Evolutionary conservation across 2,329 filamentous ascomycete genomes (phyloP).

Genomic region (Aureobasidium leucospermi): DNA sequence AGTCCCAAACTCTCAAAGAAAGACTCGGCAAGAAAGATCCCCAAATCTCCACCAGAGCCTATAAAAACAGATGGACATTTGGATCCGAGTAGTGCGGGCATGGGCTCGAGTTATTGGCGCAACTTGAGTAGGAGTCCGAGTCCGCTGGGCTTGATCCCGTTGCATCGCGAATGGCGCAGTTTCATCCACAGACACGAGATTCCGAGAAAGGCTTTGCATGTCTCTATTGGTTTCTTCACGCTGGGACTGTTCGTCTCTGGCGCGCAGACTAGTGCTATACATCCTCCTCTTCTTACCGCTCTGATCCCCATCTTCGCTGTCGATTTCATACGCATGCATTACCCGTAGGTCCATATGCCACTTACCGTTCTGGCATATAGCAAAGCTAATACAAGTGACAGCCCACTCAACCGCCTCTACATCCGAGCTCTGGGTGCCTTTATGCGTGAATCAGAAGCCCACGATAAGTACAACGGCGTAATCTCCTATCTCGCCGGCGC

Average conservation of each 20-base stretch:
- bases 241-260: conserved; percentile 78
- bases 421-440: conserved; percentile 77
- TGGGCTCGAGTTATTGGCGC: conserved; percentile 69
- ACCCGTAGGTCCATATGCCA: conserved; percentile 36
- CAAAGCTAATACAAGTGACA: not conserved
- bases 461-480: conserved; percentile 84
- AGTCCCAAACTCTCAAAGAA: conserved; percentile 48
- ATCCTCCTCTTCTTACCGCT: conserved; percentile 72
- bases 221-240: conserved; percentile 93
- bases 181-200: conserved; percentile 93
- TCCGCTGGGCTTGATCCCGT: conserved; percentile 87
- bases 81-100: conserved; percentile 59
- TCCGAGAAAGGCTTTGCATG: conserved; percentile 84
- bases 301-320: conserved; percentile 76
- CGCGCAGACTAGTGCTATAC: conserved; percentile 67
- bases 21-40: conserved; percentile 35
- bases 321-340: conserved; percentile 78
- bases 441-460: conserved; percentile 93
- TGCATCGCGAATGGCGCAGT: conserved; percentile 83
- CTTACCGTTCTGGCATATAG: too few relatives aligned
- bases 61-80: conserved; percentile 55
- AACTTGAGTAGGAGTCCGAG: conserved; percentile 88
- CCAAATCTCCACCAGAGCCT: conserved; percentile 16
- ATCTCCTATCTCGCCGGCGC: conserved; percentile 93
- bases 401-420: conserved; percentile 75